Conservation (phyloP, 345 rosid species). For the Geranium rotundifolium region DNA sequence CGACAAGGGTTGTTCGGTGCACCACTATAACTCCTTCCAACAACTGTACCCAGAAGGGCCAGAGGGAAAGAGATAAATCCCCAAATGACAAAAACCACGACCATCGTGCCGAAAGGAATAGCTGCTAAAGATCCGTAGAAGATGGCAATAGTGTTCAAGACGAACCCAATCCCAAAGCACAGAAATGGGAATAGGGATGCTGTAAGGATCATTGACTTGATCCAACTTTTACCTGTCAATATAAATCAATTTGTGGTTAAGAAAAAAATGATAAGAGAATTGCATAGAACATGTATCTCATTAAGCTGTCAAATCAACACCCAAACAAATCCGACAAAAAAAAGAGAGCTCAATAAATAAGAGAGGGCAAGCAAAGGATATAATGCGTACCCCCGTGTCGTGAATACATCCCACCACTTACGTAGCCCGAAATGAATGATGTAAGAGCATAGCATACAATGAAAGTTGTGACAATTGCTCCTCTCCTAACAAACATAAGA, state of each 20-base stretch:
- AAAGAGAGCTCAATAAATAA: constrained; percentile 1
- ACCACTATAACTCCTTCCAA: constrained; percentile 93
- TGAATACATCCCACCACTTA: constrained; percentile 99
- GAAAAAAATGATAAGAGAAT: background rate
- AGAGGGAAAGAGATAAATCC: constrained; percentile 90
- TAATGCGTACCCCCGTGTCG: constrained; percentile 75
- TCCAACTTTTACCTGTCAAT: constrained; percentile 78
- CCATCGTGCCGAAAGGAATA: constrained; percentile 92
- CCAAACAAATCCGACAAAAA: background rate
- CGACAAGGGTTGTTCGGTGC: constrained; percentile 95
- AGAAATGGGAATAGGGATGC: constrained; percentile 88
- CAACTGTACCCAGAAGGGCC: constrained; percentile 88
- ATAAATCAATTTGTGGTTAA: background rate
- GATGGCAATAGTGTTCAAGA: constrained; percentile 79
- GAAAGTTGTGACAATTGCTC: constrained; percentile 97
- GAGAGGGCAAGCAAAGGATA: background rate
- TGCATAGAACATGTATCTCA: background rate
- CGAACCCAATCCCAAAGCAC: constrained; percentile 85
- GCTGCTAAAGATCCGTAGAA: constrained; percentile 92
- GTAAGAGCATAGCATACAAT: constrained; percentile 94
- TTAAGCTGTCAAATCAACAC: constrained; percentile 1
- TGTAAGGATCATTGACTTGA: constrained; percentile 87
- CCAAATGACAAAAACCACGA: constrained; percentile 86
- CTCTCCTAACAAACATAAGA: constrained; percentile 63
- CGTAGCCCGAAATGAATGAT: constrained; percentile 96